Conservation (phyloP, 148 eudicot genomes). For the Rhododendron molle region DNA sequence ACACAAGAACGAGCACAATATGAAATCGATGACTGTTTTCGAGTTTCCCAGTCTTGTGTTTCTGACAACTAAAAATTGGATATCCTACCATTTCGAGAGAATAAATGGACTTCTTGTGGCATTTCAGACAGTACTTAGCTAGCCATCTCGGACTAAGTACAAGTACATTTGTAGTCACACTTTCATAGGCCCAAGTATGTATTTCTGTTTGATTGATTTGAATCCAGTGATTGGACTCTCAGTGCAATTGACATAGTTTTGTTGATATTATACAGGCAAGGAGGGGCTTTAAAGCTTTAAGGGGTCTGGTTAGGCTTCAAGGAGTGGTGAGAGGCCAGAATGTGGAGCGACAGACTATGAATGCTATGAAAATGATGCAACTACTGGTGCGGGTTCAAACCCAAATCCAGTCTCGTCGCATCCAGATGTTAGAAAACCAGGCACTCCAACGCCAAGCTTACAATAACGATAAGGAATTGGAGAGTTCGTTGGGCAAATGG, state of each 20-base stretch:
- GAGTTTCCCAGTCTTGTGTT: not conserved
- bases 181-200: not conserved
- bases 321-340: constrained; percentile 82
- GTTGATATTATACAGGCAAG: constrained; percentile 48
- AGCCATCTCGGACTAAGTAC: not conserved
- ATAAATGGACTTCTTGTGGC: not conserved
- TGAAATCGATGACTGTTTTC: not conserved
- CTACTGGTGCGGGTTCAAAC: constrained; percentile 81
- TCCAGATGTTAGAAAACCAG: constrained; percentile 86
- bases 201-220: not conserved
- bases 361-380: constrained; percentile 94
- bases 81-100: not conserved
- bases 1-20: not conserved
- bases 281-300: constrained; percentile 65
- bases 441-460: constrained; percentile 50
- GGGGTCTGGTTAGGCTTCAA: constrained; percentile 91
- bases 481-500: constrained; percentile 57
- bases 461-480: constrained; percentile 49
- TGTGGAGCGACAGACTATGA: constrained; percentile 73
- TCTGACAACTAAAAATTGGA: not conserved
- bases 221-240: not conserved
- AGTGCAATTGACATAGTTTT: not conserved
- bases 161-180: not conserved
- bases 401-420: constrained; percentile 80
- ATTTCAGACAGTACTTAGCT: not conserved